phyloP scores from a whole-genome alignment of 1,139 yeast genomes.

The Suhomyces bokatorum region DNA sequence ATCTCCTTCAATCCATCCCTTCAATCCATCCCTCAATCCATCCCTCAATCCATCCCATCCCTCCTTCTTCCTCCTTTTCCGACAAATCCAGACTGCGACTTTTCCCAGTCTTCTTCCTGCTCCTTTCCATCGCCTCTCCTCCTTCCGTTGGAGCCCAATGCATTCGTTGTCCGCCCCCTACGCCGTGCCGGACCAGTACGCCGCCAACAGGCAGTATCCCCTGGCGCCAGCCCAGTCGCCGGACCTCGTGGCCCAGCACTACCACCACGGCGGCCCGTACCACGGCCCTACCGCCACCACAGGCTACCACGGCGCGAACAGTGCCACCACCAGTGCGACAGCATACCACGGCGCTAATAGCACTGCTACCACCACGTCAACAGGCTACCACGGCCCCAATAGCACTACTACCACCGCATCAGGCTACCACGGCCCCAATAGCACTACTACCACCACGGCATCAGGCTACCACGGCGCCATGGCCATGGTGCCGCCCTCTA shows the following conservation, averaged over 20 bases:
- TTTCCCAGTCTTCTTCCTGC: neutral
- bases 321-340: too few relatives aligned
- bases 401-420: too few relatives aligned
- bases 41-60: neutral
- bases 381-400: neutral
- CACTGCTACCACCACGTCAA: neutral
- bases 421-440: neutral
- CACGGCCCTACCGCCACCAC: neutral
- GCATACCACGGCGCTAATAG: too few relatives aligned
- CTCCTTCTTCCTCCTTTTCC: neutral
- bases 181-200: constrained; percentile 8
- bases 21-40: neutral
- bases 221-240: constrained; percentile 1
- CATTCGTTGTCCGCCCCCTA: constrained; percentile 5
- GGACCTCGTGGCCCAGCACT: neutral
- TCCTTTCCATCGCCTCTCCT: neutral
- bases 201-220: constrained; percentile 2
- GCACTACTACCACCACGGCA: too few relatives aligned
- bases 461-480: too few relatives aligned
- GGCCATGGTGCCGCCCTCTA: neutral
- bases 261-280: neutral
- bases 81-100: neutral
- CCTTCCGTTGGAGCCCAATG: neutral
- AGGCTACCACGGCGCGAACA: neutral
- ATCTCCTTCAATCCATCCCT: neutral